Evolutionary conservation across 23 red algal genomes (phyloP), one percentile per base, ranked within the genome.

Genomic region (Cyanidiococcus yangmingshanensis): DNA sequence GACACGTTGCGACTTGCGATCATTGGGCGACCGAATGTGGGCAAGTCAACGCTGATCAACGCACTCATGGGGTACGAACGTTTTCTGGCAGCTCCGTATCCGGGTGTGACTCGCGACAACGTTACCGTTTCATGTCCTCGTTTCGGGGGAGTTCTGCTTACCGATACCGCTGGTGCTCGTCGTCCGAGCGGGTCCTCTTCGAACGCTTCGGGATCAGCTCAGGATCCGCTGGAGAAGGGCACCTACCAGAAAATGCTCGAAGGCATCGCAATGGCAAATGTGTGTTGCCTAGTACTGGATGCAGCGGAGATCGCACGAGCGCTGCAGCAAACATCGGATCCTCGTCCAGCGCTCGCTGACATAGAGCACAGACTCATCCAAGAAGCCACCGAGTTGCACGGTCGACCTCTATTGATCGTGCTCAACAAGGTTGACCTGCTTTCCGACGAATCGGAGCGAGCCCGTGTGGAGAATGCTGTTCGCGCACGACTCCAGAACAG

Each of bases 21-120:
- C 59, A 38, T 98, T 39, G 94, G 94, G 38, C 85, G 94, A 27
- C 94, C 94, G 1, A 98, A 98, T 80, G 94, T 98, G 29, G 94
- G 94, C 41, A 98, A 98, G 59, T 89, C 85, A 15, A 91, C 94
- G 0, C 82, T 98, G 30, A 18, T 91, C 3, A 91, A 91, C 74
- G 38, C 76, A 39, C 82, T 98, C 38, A 78, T 91, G 24, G 86
- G 80, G 2, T 38, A 88, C 34, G 80, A 98, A 16, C 76, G 85
- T n/a, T 82, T 79, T 0, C 79, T 95, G 51, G 82, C 83, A 12
- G 94, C 84, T 1, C 80, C 94, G 33, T 85, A 79, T 2, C 76
- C 89, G 39, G 94, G 94, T 57, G 79, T 98, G 38, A 98, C 94
- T 0, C 83, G 94, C n/a, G 94, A 98, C 58, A 75, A 87, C 38